Conservation (phyloP, 306 rosid species). For the Cajanus cajan region DNA sequence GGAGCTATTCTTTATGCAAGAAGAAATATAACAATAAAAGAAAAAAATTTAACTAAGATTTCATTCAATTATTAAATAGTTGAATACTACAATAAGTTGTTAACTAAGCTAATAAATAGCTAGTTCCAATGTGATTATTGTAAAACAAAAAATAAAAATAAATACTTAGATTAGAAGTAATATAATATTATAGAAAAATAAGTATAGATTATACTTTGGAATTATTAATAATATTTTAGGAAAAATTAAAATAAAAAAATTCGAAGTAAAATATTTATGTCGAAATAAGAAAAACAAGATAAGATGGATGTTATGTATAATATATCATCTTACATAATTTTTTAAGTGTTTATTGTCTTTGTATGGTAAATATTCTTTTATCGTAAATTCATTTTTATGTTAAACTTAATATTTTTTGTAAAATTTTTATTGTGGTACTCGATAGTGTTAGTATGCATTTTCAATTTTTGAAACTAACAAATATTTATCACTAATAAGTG, state of each 20-base stretch:
- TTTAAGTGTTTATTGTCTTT: background rate
- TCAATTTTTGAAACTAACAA: conserved; percentile 14
- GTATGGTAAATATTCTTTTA: background rate
- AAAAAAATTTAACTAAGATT: too few relatives aligned
- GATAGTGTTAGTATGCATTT: background rate
- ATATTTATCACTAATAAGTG: background rate
- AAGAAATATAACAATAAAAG: too few relatives aligned
- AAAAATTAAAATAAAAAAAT: background rate
- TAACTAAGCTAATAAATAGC: background rate
- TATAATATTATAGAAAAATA: background rate
- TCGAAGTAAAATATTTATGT: background rate
- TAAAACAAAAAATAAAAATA: background rate
- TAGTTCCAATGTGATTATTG: background rate
- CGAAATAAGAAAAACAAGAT: background rate
- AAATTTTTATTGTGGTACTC: background rate
- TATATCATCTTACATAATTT: background rate
- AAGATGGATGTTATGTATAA: background rate
- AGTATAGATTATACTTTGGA: background rate
- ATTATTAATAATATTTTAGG: background rate
- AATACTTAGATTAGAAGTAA: background rate
- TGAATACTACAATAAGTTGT: background rate
- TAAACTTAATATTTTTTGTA: too few relatives aligned
- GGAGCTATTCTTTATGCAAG: too few relatives aligned
- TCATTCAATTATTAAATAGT: too few relatives aligned
- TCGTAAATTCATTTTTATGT: background rate